Conservation (phyloP, 2,329 filamentous ascomycete species). For the Alternaria viburni region DNA sequence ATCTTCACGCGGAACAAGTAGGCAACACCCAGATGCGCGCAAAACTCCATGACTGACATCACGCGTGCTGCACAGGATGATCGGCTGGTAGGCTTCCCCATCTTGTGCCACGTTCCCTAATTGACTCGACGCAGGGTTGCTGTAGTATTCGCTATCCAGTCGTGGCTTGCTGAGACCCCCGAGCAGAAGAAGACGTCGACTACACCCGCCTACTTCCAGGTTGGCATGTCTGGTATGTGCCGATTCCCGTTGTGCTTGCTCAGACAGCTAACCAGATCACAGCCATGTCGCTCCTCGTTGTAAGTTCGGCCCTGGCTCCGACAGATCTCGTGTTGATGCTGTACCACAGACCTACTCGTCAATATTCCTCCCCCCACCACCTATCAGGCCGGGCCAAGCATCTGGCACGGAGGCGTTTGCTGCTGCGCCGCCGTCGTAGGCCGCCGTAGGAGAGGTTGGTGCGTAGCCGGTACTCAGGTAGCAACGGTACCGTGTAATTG, state of each 20-base stretch:
- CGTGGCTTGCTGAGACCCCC: conserved; percentile 77
- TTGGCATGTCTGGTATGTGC: conserved; percentile 77
- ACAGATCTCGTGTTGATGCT: conserved; percentile 14
- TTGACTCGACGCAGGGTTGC: conserved; percentile 63
- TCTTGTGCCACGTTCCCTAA: conserved; percentile 11
- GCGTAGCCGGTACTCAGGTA: conserved; percentile 8
- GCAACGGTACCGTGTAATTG: conserved; percentile 24
- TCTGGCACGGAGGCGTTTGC: conserved; percentile 57
- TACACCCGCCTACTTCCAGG: conserved; percentile 76
- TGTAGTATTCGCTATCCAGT: conserved; percentile 75
- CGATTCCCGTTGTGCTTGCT: background rate
- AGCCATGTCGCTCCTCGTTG: conserved; percentile 56
- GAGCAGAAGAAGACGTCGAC: conserved; percentile 67
- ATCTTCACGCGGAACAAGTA: conserved; percentile 92
- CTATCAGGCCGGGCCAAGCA: conserved; percentile 38
- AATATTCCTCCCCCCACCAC: conserved; percentile 66
- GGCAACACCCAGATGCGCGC: conserved; percentile 24
- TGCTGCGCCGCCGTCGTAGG: conserved; percentile 53
- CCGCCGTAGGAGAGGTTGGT: background rate
- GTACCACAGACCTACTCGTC: conserved; percentile 62
- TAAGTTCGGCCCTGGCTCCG: conserved; percentile 36
- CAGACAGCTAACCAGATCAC: conserved; percentile 14
- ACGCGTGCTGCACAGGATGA: conserved; percentile 57
- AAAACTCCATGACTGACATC: conserved; percentile 23
- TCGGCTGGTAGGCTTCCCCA: conserved; percentile 62